Percentiles rank a stretch among this genome's conserved stretches.
phyloP scores from a whole-genome alignment of 208 protist genomes.

The Wallacemonas sp. region DNA sequence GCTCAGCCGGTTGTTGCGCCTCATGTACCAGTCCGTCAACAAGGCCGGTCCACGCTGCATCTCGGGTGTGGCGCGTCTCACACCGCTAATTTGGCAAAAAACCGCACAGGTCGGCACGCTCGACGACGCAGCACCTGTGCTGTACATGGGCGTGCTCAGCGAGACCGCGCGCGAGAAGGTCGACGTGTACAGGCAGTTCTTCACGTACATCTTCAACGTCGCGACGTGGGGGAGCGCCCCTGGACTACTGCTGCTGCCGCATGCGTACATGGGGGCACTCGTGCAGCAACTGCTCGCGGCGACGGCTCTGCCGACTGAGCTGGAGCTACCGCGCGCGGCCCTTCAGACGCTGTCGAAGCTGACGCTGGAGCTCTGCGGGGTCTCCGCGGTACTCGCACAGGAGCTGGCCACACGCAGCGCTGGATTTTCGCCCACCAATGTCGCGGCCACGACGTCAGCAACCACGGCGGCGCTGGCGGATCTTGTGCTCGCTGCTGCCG shows the following conservation, averaged over 20 bases:
- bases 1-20: conserved; percentile 63
- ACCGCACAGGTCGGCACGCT: conserved; percentile 43
- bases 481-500: background rate
- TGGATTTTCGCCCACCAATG: background rate
- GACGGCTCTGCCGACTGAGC: conserved; percentile 46
- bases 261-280: conserved; percentile 26
- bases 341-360: conserved; percentile 60
- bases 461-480: background rate
- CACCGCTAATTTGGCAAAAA: conserved; percentile 50
- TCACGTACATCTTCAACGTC: conserved; percentile 52
- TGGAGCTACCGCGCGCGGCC: conserved; percentile 69
- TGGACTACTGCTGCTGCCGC: conserved; percentile 43
- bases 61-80: conserved; percentile 31
- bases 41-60: conserved; percentile 40
- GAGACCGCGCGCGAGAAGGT: conserved; percentile 62
- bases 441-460: background rate
- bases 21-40: conserved; percentile 67
- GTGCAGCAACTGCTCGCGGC: conserved; percentile 47
- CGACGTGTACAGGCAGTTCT: conserved; percentile 73
- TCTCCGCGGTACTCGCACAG: conserved; percentile 5
- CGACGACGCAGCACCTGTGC: conserved; percentile 30
- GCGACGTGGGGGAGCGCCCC: conserved; percentile 49
- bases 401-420: background rate
- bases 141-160: conserved; percentile 63
- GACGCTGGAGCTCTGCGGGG: conserved; percentile 31